Conservation (phyloP, 78 protist genomes). For the Polysphondylium violaceum region DNA sequence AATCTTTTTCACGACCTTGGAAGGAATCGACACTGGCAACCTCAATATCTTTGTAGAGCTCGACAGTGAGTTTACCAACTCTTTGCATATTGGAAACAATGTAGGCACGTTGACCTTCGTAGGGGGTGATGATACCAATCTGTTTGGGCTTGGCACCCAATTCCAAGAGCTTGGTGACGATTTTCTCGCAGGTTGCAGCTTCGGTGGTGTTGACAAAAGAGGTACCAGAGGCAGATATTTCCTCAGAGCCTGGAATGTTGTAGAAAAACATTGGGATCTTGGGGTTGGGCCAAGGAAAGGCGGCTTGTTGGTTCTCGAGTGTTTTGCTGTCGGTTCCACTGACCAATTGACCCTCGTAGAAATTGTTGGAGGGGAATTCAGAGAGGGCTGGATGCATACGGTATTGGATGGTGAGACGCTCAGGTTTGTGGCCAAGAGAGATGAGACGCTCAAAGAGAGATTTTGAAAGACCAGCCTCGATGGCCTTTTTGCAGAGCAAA, state of each 20-base stretch:
- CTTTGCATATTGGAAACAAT: conserved; percentile 91
- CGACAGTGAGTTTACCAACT: conserved; percentile 89
- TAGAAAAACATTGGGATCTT: conserved; percentile 97
- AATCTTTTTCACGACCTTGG: conserved; percentile 99
- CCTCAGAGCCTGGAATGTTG: conserved; percentile 96
- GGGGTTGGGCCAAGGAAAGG: conserved; percentile 97
- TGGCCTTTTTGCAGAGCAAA: conserved; percentile 98
- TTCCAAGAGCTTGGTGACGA: conserved; percentile 93
- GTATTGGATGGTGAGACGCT: conserved; percentile 99
- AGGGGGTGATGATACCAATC: conserved; percentile 99
- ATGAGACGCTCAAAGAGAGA: conserved; percentile 99
- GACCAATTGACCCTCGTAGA: conserved; percentile 99
- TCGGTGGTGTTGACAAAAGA: conserved; percentile 99
- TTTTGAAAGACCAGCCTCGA: conserved; percentile 96
- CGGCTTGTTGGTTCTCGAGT: conserved; percentile 12
- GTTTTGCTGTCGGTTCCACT: conserved; percentile 83
- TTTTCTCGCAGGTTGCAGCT: conserved; percentile 96
- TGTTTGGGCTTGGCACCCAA: conserved; percentile 95
- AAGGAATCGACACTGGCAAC: conserved; percentile 99
- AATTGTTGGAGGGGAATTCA: conserved; percentile 97
- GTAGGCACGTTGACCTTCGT: conserved; percentile 99
- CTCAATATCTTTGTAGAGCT: conserved; percentile 91
- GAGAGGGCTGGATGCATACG: conserved; percentile 99
- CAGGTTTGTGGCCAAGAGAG: conserved; percentile 93
- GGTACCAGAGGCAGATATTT: conserved; percentile 96